Conservation (phyloP, 306 rosid genomes). For the Prunus dulcis region DNA sequence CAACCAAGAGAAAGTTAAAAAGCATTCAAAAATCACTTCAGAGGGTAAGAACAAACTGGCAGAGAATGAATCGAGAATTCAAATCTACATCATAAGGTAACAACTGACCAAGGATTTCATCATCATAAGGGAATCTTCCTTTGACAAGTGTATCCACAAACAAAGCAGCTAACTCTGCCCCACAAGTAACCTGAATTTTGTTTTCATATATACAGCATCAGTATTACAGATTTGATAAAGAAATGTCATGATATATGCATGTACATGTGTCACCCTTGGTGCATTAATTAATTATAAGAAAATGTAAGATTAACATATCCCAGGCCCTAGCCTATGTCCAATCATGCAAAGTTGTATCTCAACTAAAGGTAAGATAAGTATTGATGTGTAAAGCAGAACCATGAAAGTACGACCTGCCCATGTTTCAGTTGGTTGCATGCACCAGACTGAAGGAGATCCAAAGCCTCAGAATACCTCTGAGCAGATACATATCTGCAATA, state of each 20-base stretch:
- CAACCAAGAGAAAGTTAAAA: conserved; percentile 11
- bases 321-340: conserved; percentile 10
- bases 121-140: conserved; percentile 64
- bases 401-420: conserved; percentile 57
- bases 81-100: conserved; percentile 24
- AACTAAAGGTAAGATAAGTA: neutral
- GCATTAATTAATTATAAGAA: neutral
- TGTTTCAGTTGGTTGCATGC: conserved; percentile 74
- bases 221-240: neutral
- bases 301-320: conserved; percentile 12
- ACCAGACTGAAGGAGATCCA: conserved; percentile 84
- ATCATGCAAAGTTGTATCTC: neutral
- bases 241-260: conserved; percentile 2
- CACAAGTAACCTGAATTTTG: conserved; percentile 81
- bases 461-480: conserved; percentile 72
- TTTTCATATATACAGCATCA: conserved; percentile 7
- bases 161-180: conserved; percentile 87
- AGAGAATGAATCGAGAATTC: conserved; percentile 2
- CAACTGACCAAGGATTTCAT: conserved; percentile 70
- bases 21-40: conserved; percentile 11
- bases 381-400: neutral
- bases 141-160: conserved; percentile 85
- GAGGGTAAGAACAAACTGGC: neutral
- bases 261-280: neutral
- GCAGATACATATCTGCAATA: conserved; percentile 71